phyloP scores from a whole-genome alignment of 345 rosid species.

The Hibiscus syriacus region DNA sequence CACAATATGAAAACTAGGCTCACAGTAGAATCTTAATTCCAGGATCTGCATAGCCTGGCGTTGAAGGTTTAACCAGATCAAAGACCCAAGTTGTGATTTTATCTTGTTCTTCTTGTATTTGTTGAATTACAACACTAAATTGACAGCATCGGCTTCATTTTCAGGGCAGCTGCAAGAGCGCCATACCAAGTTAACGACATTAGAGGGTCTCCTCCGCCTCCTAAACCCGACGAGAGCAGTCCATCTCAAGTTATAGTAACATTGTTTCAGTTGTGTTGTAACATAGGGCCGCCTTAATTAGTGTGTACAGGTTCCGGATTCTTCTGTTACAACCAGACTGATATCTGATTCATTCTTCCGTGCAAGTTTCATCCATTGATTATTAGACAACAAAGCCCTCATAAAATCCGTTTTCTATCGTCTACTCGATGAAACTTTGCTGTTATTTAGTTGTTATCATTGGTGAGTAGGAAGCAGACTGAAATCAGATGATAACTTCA shows the following conservation, averaged over 20 bases:
- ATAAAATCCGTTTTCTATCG: no score
- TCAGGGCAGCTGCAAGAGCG: conserved; percentile 51
- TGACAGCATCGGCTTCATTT: neutral
- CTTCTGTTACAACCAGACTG: neutral
- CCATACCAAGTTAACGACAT: conserved; percentile 45
- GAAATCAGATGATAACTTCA: no score
- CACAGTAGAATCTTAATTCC: neutral
- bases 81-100: neutral
- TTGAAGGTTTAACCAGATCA: neutral
- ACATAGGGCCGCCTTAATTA: neutral
- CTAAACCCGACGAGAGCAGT: conserved; percentile 21
- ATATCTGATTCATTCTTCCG: no score
- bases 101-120: neutral
- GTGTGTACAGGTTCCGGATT: neutral
- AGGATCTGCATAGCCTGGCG: neutral
- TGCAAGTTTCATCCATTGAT: neutral
- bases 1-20: neutral
- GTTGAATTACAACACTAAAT: neutral
- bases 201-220: conserved; percentile 12
- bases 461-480: no score
- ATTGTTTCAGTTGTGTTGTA: neutral
- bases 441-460: neutral
- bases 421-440: neutral
- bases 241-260: conserved; percentile 33
- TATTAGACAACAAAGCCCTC: neutral